Conservation (phyloP, 2,329 filamentous ascomycete genomes). For the Venturia effusa region DNA sequence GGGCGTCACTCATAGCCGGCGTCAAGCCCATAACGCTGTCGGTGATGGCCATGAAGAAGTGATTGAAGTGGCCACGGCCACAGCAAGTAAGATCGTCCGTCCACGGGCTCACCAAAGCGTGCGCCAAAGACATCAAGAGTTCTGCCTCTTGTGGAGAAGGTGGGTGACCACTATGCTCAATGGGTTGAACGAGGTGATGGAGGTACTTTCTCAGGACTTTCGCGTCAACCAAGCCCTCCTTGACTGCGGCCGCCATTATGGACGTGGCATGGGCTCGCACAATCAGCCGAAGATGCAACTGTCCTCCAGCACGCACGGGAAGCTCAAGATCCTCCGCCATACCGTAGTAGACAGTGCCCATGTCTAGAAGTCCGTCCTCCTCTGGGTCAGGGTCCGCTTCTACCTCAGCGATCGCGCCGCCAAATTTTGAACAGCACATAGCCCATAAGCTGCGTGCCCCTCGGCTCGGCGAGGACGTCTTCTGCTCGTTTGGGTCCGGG, state of each 20-base stretch:
- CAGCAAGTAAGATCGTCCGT: background rate
- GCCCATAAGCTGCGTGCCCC: background rate
- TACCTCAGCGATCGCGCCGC: background rate
- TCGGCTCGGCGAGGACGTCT: background rate
- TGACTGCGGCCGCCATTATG: conserved; percentile 2
- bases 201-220: background rate
- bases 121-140: background rate
- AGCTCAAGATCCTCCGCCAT: conserved; percentile 4
- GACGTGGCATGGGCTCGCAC: conserved; percentile 1
- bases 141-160: background rate
- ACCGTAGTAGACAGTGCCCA: background rate
- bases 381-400: background rate
- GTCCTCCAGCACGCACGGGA: background rate
- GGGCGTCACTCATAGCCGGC: background rate
- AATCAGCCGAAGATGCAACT: background rate
- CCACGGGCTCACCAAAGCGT: background rate
- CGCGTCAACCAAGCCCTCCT: background rate
- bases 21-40: background rate
- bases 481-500: background rate
- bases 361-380: background rate
- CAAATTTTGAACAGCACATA: background rate
- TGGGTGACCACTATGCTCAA: background rate
- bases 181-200: background rate
- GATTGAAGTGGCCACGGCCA: background rate
- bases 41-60: background rate